Conservation (phyloP, 257 asterid species). For the Avicennia marina region DNA sequence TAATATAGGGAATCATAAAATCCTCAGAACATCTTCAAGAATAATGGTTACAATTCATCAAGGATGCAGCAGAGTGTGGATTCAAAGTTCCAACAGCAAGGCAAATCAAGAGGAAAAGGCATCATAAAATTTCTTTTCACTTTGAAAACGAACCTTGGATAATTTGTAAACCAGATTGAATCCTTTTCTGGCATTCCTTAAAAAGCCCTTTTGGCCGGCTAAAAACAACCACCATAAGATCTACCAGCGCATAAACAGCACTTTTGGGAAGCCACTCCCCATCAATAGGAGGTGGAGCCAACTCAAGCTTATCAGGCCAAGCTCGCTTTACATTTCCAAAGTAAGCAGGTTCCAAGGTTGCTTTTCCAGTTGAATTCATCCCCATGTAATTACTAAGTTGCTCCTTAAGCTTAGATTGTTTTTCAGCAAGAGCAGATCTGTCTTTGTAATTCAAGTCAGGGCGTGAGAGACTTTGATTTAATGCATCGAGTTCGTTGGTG, state of each 20-base stretch:
- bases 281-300: conserved; percentile 97
- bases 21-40: background rate
- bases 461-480: conserved; percentile 57
- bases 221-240: conserved; percentile 82
- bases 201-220: conserved; percentile 90
- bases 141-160: conserved; percentile 59
- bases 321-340: conserved; percentile 86
- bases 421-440: conserved; percentile 64
- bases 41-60: conserved; percentile 1
- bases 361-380: conserved; percentile 40
- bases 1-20: background rate
- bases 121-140: conserved; percentile 6
- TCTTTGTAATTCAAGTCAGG: conserved; percentile 60
- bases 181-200: conserved; percentile 81
- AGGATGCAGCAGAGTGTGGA: conserved; percentile 2
- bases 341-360: conserved; percentile 77
- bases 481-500: conserved; percentile 54
- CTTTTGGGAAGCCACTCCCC: conserved; percentile 99
- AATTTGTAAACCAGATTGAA: conserved; percentile 73
- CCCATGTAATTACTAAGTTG: conserved; percentile 50
- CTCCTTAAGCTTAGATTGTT: conserved; percentile 59
- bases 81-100: too few relatives aligned
- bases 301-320: conserved; percentile 66
- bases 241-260: conserved; percentile 89
- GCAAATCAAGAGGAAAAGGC: conserved; percentile 7